These are phyloP conservation scores for Nakaseomyces sp. DNA, from an alignment of 1,139 yeast species.

Conservation along the genomic window DNA sequence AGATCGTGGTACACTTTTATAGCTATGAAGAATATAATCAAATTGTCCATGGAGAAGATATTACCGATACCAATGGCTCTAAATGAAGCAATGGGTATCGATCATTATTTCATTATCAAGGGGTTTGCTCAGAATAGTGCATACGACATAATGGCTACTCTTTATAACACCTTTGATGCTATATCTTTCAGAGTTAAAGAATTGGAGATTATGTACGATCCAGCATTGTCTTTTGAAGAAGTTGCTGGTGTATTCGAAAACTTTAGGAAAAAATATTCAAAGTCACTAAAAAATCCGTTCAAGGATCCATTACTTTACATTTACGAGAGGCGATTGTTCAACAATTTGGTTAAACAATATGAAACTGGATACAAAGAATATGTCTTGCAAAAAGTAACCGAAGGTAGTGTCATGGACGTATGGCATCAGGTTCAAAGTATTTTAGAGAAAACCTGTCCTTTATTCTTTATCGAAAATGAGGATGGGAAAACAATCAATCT, in stretches of 20 bases:
- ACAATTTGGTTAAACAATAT: background rate
- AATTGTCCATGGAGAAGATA: conserved; percentile 4
- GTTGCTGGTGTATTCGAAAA: conserved; percentile 10
- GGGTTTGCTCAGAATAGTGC: background rate
- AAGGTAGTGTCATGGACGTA: background rate
- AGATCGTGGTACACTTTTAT: conserved; percentile 21
- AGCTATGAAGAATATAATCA: conserved; percentile 15
- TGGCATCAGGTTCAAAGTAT: conserved; percentile 1
- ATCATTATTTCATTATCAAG: conserved; percentile 1
- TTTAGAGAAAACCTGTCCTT: background rate
- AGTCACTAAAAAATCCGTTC: conserved; percentile 14
- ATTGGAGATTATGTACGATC: conserved; percentile 21
- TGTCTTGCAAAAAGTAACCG: background rate
- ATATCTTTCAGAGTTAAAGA: conserved; percentile 26
- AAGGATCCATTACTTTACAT: conserved; percentile 24
- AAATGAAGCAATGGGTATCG: background rate
- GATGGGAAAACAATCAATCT: background rate
- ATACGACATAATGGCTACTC: conserved; percentile 12
- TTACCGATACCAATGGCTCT: background rate
- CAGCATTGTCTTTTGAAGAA: conserved; percentile 8
- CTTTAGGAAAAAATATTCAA: background rate
- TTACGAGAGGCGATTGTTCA: conserved; percentile 20
- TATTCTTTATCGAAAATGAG: background rate
- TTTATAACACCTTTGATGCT: conserved; percentile 17
- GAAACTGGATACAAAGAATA: background rate